Percentiles rank a stretch among this genome's conserved stretches.
These are phyloP conservation scores for Neurospora sp. DNA, from an alignment of 495 filamentous ascomycete genomes.

Conservation along the genomic window DNA sequence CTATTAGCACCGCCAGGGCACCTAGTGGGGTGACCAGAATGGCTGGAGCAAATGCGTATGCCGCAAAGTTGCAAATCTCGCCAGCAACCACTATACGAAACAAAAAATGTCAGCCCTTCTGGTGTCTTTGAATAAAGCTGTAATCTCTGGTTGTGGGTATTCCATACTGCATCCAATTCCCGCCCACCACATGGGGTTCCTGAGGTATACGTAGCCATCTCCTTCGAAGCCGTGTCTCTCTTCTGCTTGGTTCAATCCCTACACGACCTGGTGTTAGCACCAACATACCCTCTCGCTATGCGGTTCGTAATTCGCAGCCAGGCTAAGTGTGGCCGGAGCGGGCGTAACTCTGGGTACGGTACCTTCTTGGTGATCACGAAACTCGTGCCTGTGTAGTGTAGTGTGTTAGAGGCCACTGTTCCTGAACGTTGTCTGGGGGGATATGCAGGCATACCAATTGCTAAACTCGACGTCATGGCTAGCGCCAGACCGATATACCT, in stretches of 20 bases:
- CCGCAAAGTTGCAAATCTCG: constrained; percentile 92
- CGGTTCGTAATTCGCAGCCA: neutral
- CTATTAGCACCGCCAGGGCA: constrained; percentile 87
- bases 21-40: constrained; percentile 94
- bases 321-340: neutral
- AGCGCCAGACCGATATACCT: constrained; percentile 86
- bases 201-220: constrained; percentile 88
- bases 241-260: constrained; percentile 85
- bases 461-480: constrained; percentile 85
- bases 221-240: constrained; percentile 92
- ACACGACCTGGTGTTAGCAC: constrained; percentile 14
- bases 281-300: neutral
- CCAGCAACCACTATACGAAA: constrained; percentile 57
- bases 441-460: constrained; percentile 59
- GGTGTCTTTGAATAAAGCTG: neutral
- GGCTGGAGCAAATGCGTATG: constrained; percentile 94
- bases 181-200: constrained; percentile 89
- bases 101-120: constrained; percentile 12
- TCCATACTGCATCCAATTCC: constrained; percentile 76
- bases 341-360: constrained; percentile 7
- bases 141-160: neutral
- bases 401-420: constrained; percentile 15
- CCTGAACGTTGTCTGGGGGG: neutral
- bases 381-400: constrained; percentile 55
- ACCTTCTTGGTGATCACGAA: constrained; percentile 94